These are phyloP conservation scores for Bipolaris gigantea DNA, from an alignment of 2,329 filamentous ascomycete species.

Conservation along the genomic window DNA sequence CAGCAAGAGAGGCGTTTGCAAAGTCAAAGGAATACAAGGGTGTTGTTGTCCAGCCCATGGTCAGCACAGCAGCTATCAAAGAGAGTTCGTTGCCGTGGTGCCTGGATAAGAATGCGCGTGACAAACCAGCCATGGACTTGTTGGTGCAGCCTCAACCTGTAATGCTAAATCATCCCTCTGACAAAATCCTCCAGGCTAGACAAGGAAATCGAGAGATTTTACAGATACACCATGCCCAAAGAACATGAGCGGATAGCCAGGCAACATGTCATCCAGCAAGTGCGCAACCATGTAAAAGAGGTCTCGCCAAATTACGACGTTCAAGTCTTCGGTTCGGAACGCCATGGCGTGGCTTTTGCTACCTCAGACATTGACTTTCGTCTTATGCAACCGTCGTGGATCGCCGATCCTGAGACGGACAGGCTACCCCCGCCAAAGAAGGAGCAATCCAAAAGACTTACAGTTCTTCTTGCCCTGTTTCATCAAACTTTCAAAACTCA, in stretches of 20 bases:
- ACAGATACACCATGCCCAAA: constrained; percentile 43
- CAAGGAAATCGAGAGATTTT: constrained; percentile 33
- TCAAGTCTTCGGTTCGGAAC: constrained; percentile 57
- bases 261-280: constrained; percentile 38
- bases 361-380: constrained; percentile 60
- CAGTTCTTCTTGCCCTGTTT: constrained; percentile 12
- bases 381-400: constrained; percentile 24
- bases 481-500: background rate
- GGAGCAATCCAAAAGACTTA: constrained; percentile 9
- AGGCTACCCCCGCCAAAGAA: constrained; percentile 20
- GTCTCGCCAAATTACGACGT: constrained; percentile 33
- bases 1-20: constrained; percentile 13
- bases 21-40: constrained; percentile 21
- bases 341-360: constrained; percentile 55
- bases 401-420: constrained; percentile 3
- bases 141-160: background rate
- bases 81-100: constrained; percentile 27
- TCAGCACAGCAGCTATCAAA: background rate
- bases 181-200: constrained; percentile 19
- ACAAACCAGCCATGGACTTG: constrained; percentile 14
- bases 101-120: background rate
- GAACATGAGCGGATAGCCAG: constrained; percentile 47
- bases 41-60: constrained; percentile 19
- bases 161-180: background rate
- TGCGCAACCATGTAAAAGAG: constrained; percentile 20